Conservation (phyloP, 2,329 filamentous ascomycete species). For the Curvularia hawaiiensis region DNA sequence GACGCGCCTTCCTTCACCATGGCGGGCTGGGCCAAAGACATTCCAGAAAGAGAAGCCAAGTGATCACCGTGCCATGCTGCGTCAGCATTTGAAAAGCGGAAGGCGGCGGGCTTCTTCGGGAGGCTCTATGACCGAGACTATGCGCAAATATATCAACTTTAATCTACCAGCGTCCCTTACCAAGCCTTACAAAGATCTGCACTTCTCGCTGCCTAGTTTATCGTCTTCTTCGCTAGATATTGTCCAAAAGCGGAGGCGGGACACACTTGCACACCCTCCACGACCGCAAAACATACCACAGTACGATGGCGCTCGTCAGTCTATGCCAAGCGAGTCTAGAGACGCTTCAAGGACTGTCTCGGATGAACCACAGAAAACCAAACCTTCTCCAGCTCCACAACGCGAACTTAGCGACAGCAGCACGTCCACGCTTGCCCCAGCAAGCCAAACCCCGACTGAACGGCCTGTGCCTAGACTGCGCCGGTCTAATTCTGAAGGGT, state of each 20-base stretch:
- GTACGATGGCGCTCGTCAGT: slow-evolving; percentile 28
- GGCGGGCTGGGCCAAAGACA: slow-evolving; percentile 48
- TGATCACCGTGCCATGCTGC: slow-evolving; percentile 45
- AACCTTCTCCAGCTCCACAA: slow-evolving; percentile 24
- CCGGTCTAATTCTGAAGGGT: slow-evolving; percentile 76
- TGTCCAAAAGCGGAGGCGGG: slow-evolving; percentile 23
- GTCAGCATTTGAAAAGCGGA: slow-evolving; percentile 45
- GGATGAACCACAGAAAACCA: slow-evolving; percentile 18
- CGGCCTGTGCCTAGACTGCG: slow-evolving; percentile 52
- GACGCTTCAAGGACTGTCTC: slow-evolving; percentile 8
- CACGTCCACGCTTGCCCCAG: slow-evolving; percentile 20
- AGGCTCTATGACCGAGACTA: slow-evolving; percentile 38
- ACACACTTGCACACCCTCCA: slow-evolving; percentile 19
- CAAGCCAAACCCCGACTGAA: slow-evolving; percentile 15
- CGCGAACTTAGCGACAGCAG: slow-evolving; percentile 27
- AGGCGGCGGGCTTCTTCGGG: slow-evolving; percentile 49
- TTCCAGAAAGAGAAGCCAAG: slow-evolving; percentile 40
- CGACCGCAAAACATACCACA: slow-evolving; percentile 22
- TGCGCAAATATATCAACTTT: slow-evolving; percentile 46
- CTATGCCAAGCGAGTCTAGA: slow-evolving; percentile 15
- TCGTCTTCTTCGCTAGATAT: slow-evolving; percentile 37
- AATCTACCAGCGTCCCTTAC: slow-evolving; percentile 43
- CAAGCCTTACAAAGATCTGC: slow-evolving; percentile 44
- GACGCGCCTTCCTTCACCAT: slow-evolving; percentile 52
- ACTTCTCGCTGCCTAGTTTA: slow-evolving; percentile 44